A percentile compares a stretch with the other conserved stretches of the same genome.
Conservation (phyloP, 108 stramenopile species). For the Cyclotella distinguenda region DNA sequence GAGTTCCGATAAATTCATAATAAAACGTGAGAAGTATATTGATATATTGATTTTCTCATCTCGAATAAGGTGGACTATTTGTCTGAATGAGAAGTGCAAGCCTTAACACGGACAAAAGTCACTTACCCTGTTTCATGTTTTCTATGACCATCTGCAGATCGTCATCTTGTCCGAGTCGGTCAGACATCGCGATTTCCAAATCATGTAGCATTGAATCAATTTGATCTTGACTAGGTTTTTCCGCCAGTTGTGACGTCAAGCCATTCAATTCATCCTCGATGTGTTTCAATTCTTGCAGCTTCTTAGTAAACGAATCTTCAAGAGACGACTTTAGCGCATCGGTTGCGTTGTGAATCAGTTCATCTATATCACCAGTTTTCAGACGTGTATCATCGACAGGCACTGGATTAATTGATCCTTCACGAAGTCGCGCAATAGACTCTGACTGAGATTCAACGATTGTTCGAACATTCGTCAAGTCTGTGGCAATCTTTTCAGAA, state of each 20-base stretch:
- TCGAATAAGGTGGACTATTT: too few species aligned
- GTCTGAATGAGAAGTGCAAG: too few species aligned
- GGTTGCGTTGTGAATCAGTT: conserved; percentile 30
- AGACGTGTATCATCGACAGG: background rate
- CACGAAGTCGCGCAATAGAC: background rate
- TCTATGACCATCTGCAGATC: conserved; percentile 22
- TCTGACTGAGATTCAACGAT: conserved; percentile 11
- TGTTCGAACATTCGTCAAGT: conserved; percentile 14
- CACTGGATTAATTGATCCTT: background rate
- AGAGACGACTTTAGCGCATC: conserved; percentile 22
- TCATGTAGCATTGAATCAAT: conserved; percentile 24
- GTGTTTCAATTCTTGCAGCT: conserved; percentile 18
- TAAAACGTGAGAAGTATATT: too few species aligned
- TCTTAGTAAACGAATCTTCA: conserved; percentile 15
- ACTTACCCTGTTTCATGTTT: conserved; percentile 32
- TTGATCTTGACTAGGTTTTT: conserved; percentile 36
- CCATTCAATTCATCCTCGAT: conserved; percentile 25
- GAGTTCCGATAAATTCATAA: too few species aligned
- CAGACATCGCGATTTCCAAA: conserved; percentile 10
- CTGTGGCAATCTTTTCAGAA: conserved; percentile 11
- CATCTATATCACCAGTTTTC: conserved; percentile 7
- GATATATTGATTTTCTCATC: too few species aligned
- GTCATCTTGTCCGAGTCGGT: conserved; percentile 21
- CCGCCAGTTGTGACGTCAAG: conserved; percentile 26
- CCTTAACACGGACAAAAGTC: background rate